Conservation (phyloP, 2,329 filamentous ascomycete species). For the Aspergillus cejpii region DNA sequence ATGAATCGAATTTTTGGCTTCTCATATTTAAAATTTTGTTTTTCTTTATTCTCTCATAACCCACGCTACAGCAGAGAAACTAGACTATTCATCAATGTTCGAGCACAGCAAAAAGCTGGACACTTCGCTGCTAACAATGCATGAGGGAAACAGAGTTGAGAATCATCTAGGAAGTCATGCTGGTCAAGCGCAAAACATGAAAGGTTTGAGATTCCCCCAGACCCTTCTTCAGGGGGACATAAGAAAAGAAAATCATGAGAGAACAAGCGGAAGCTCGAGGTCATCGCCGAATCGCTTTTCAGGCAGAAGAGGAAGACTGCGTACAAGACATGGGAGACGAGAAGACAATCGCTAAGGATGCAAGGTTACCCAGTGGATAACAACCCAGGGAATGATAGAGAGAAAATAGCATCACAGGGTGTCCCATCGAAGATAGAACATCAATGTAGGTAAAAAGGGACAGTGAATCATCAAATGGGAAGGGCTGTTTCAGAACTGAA, state of each 20-base stretch:
- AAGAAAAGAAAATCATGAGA: slow-evolving; percentile 4
- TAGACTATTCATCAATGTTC: neutral
- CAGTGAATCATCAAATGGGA: neutral
- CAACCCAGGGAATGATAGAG: neutral
- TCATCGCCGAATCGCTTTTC: slow-evolving; percentile 5
- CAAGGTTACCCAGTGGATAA: slow-evolving; percentile 3
- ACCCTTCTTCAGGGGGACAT: neutral
- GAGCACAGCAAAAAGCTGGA: neutral
- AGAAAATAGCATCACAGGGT: neutral
- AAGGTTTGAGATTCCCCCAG: neutral
- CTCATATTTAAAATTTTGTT: neutral
- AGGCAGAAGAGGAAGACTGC: neutral
- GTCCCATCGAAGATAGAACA: neutral
- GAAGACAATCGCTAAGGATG: neutral
- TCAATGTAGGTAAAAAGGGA: neutral
- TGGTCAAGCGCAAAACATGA: neutral
- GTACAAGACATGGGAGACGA: neutral
- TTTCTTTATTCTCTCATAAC: neutral
- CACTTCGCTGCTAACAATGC: neutral
- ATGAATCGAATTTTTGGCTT: no score
- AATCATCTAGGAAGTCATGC: neutral
- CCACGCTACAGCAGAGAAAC: neutral
- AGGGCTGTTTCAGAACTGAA: neutral
- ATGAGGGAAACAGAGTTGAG: neutral
- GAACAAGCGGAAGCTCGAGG: neutral